Evolutionary conservation across 164 flowering plant species (phyloP), one percentile per base, ranked within the genome.

Genomic region (Magnolia kwangsiensis): DNA sequence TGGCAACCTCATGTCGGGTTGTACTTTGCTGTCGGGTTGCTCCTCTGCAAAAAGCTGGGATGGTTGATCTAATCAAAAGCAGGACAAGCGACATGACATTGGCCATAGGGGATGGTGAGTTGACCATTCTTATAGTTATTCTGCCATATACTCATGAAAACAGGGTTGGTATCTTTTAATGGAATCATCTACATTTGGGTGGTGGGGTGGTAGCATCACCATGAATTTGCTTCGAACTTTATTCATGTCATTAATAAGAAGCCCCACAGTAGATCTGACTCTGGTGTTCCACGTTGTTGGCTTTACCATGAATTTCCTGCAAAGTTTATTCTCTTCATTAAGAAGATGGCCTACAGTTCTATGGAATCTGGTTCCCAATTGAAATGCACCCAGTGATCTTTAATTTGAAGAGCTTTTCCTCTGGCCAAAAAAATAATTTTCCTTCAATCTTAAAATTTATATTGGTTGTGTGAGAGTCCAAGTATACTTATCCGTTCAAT

Each of bases 1-100:
- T 94, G 79, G 97, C 98, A 50, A 90, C 87, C 75, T 84, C 89
- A 63, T 94, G 98, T 84, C 81, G 64, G 76, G 98, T 89, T 75
- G 98, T 94, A 78, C 85, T 94, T 51, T 94, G 98, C 78, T 94
- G 97, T 80, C 93, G 98, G 76, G 97, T 92, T 83, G 98, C 98
- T 80, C 98, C 97, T 67, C 81, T 94, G 84, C 98, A 94, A 81
- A 94, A 94, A 81, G 98, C 98, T 81, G 98, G 98, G 69, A 86
- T 94, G 80, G 97, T 94, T 75, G 97, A 92, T 82, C 79, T 94
- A 69, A 87, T 94, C 69, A 92, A 94, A 84, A 84, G 90, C 75
- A 88, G 95, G 16, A 94, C 92, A 73, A 92, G 91, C 86, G 98
- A 94, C 82, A 83, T 94, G 96, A 94, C 98, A 72, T 86, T 94